phyloP scores from a whole-genome alignment of 805 yeast species.

The Ogataea trehalophila region DNA sequence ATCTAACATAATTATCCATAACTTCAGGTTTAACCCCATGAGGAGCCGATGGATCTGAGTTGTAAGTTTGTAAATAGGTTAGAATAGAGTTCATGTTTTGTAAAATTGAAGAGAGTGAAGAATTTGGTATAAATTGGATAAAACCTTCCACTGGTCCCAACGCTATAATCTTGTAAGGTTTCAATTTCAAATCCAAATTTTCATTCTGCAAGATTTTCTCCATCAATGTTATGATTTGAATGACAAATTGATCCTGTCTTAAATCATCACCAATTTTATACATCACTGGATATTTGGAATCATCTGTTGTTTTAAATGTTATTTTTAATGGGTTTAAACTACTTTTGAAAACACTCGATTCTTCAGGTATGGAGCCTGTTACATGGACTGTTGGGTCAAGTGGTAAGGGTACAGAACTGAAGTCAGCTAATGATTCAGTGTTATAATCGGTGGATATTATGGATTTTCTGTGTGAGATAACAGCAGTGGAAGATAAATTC shows the following conservation, averaged over 20 bases:
- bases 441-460: constrained; percentile 5
- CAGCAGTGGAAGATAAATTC: constrained; percentile 2
- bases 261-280: constrained; percentile 95
- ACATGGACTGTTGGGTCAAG: constrained; percentile 75
- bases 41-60: constrained; percentile 45
- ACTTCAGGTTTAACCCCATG: constrained; percentile 54
- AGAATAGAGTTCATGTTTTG: constrained; percentile 70
- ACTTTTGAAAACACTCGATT: constrained; percentile 84
- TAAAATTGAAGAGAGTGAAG: constrained; percentile 76
- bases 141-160: constrained; percentile 90
- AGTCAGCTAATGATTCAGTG: constrained; percentile 30
- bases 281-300: constrained; percentile 68
- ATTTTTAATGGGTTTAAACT: constrained; percentile 86
- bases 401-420: constrained; percentile 64
- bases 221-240: constrained; percentile 88
- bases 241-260: constrained; percentile 94
- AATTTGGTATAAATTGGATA: constrained; percentile 91
- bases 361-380: constrained; percentile 72
- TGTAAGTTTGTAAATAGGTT: constrained; percentile 61
- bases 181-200: constrained; percentile 79
- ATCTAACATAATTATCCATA: constrained; percentile 91
- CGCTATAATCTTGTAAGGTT: constrained; percentile 87
- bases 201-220: constrained; percentile 83
- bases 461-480: not conserved
- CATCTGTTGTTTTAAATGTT: constrained; percentile 57